Base-by-base conservation (phyloP, 805 yeast genomes). In the Debaryomyces tyrocola region DNA sequence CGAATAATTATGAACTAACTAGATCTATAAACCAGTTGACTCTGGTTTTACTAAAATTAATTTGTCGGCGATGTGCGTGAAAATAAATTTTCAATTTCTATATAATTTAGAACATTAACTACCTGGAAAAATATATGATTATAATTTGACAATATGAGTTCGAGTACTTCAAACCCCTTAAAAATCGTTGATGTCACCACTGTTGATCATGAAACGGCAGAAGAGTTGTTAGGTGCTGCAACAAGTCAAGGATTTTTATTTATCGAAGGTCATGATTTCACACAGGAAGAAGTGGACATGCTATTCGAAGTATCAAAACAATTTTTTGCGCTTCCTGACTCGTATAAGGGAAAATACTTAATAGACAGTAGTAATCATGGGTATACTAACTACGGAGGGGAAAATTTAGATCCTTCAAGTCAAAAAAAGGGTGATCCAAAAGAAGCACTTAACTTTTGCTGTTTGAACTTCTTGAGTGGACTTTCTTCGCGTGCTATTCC, bases 391-490 rank as follows among this genome's bases (percentile, higher is more conserved):
- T 70, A 74, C 52, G 77, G 78, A 15, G 78, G 74, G 37, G 90
- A 84, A 59, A 80, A 70, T 53, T 69, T 71, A 51, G 74, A 70
- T 44, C 74, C 75, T 2, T 35, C 50, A 5, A 46, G 57, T 17
- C 70, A 66, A 37, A 63, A 60, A 41, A 54, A 55, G 37, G 84
- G 85, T 4, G 87, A 83, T 59, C 85, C 83, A 33, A 83, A 83
- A 55, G 86, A 83, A 59, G 88, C 86, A 1, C 80, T 84, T 67
- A 87, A 88, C 58, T 80, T 87, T 60, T 80, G 85, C 37, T 60
- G 67, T 15, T 69, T 84, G 54, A 64, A 82, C 53, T 74, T 81
- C 48, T 48, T 53, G 20, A 74, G 78, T 7, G 90, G 88, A 0
- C 44, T 45, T 10, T 52, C 66, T 3, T 33, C 54, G 1, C 53